phyloP scores from a whole-genome alignment of 371 early-diverging fungal species.

The Zopfochytrium polystomum region DNA sequence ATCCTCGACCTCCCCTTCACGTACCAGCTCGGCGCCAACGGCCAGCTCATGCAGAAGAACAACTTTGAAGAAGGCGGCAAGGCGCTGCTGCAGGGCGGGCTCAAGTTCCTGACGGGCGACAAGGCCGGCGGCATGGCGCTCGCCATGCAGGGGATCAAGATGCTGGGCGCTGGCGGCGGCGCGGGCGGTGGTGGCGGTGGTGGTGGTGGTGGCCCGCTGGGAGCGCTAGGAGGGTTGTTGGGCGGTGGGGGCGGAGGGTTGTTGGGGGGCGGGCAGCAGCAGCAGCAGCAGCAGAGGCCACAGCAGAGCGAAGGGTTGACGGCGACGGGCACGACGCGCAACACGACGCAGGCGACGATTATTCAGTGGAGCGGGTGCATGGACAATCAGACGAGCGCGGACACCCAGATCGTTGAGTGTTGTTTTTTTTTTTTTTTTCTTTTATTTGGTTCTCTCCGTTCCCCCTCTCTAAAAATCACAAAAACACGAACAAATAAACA shows the following conservation, averaged over 20 bases:
- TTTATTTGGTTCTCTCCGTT: too few species aligned
- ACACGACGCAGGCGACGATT: background rate
- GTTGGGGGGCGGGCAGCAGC: background rate
- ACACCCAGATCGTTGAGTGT: slow-evolving; percentile 1
- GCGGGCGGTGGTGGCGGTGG: too few species aligned
- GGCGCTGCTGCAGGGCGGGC: slow-evolving; percentile 10
- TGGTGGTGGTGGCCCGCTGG: too few species aligned
- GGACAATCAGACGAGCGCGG: slow-evolving; percentile 11
- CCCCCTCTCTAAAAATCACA: background rate
- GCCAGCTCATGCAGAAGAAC: slow-evolving; percentile 6
- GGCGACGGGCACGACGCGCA: slow-evolving; percentile 6
- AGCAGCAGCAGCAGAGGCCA: background rate
- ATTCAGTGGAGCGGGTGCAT: slow-evolving; percentile 7
- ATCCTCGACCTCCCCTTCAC: slow-evolving; percentile 45
- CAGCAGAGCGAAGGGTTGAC: background rate
- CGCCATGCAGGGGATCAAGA: background rate
- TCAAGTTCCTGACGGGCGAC: background rate
- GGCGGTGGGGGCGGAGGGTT: too few species aligned
- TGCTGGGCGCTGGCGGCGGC: background rate
- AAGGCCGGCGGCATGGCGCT: background rate
- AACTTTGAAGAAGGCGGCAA: background rate
- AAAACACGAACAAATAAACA: too few species aligned
- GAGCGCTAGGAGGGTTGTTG: too few species aligned
- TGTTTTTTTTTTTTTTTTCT: too few species aligned
- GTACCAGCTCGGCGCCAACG: slow-evolving; percentile 26